Evolutionary conservation across 2,329 filamentous ascomycete species (phyloP).

Genomic region (Ustulina deusta): DNA sequence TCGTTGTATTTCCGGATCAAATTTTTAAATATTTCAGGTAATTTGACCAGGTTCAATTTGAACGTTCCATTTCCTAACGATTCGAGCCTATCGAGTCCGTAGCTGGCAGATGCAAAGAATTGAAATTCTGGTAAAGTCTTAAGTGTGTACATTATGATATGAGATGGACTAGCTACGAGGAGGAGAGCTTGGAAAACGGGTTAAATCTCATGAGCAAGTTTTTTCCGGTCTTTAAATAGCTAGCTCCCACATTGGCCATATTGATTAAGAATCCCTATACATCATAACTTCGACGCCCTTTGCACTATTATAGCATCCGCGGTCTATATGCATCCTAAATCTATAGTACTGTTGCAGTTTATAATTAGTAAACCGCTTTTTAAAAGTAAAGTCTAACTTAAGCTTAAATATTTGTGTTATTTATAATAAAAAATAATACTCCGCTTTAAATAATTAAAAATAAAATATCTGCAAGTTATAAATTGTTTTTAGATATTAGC

Average conservation of each 20-base stretch:
- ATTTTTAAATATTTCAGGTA: slow-evolving; percentile 7
- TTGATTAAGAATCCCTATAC: too few species aligned
- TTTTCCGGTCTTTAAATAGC: background rate
- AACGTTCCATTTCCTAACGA: slow-evolving; percentile 2
- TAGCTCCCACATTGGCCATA: background rate
- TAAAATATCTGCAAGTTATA: too few species aligned
- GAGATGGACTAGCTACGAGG: background rate
- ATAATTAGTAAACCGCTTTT: too few species aligned
- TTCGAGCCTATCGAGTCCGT: background rate
- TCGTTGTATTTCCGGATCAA: background rate
- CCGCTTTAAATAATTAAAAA: too few species aligned
- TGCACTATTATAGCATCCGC: too few species aligned
- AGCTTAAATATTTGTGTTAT: too few species aligned
- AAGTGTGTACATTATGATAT: slow-evolving; percentile 2
- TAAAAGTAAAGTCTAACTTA: too few species aligned
- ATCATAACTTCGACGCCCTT: too few species aligned
- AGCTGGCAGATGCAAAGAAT: background rate
- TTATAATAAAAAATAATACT: too few species aligned
- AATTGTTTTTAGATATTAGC: too few species aligned
- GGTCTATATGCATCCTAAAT: too few species aligned
- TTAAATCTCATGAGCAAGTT: background rate
- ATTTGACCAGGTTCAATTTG: background rate
- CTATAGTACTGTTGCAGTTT: too few species aligned
- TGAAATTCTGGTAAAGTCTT: background rate
- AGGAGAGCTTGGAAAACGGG: background rate